Conservation (phyloP, 2,329 filamentous ascomycete species). For the Calonectria naviculata region DNA sequence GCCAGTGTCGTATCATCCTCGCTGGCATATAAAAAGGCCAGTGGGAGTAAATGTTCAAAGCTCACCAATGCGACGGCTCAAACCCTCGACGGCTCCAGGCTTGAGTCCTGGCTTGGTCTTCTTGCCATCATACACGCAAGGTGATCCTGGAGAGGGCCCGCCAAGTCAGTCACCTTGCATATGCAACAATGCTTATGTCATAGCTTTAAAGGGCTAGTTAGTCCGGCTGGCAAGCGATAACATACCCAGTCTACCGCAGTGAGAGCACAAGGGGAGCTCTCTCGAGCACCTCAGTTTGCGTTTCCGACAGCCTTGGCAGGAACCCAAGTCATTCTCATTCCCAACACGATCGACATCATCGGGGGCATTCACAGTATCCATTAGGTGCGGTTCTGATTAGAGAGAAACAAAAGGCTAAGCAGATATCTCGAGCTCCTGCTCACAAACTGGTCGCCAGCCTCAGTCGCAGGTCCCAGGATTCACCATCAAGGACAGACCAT, state of each 20-base stretch:
- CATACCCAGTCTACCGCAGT: conserved; percentile 32
- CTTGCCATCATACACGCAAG: conserved; percentile 23
- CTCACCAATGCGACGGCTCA: conserved; percentile 22
- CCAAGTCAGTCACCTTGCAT: background rate
- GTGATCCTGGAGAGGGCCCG: background rate
- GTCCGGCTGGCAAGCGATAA: background rate
- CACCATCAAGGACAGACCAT: background rate
- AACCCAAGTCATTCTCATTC: conserved; percentile 8
- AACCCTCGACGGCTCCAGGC: conserved; percentile 15
- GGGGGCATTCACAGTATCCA: background rate
- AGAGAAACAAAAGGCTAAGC: too few relatives aligned
- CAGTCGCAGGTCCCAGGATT: background rate
- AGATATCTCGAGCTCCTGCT: background rate
- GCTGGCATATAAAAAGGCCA: too few relatives aligned
- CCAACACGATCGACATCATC: background rate
- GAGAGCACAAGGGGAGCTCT: conserved; percentile 33
- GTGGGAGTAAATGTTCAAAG: background rate
- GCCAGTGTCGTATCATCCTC: too few relatives aligned
- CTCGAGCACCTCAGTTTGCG: conserved; percentile 35
- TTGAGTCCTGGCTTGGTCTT: conserved; percentile 26
- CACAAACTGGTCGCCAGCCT: background rate
- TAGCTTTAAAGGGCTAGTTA: background rate
- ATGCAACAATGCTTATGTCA: background rate
- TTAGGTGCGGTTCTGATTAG: background rate
- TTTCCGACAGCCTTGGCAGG: conserved; percentile 35